Conservation (phyloP, 208 protist species). For the Acanthamoeba lenticulata region DNA sequence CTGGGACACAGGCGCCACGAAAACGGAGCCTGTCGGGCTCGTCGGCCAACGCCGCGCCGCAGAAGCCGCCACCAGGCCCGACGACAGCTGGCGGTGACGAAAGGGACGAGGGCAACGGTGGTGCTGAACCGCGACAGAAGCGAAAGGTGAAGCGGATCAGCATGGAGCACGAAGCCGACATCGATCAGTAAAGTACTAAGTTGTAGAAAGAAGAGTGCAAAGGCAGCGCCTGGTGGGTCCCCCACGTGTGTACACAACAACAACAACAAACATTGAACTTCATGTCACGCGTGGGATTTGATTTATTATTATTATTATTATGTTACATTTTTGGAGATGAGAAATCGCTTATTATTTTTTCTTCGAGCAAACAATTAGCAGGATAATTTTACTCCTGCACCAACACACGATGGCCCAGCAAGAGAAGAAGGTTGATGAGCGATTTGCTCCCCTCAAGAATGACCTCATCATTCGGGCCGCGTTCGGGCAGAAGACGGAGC, state of each 20-base stretch:
- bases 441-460: constrained; percentile 85
- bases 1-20: neutral
- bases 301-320: too few relatives aligned
- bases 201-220: neutral
- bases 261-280: too few relatives aligned
- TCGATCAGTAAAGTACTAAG: neutral
- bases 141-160: constrained; percentile 32
- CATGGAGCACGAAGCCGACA: neutral
- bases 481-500: constrained; percentile 77
- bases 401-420: neutral
- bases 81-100: neutral
- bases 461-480: constrained; percentile 85
- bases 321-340: too few relatives aligned
- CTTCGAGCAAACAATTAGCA: neutral
- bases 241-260: too few relatives aligned
- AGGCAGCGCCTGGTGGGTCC: too few relatives aligned
- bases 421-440: neutral
- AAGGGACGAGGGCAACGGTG: neutral
- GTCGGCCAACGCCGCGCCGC: neutral
- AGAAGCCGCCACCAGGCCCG: neutral
- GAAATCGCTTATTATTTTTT: too few relatives aligned
- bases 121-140: neutral
- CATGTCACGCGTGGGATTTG: too few relatives aligned
- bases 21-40: neutral
- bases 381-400: neutral